phyloP scores from a whole-genome alignment of 208 protist genomes.

The Herpetomonas muscarum region DNA sequence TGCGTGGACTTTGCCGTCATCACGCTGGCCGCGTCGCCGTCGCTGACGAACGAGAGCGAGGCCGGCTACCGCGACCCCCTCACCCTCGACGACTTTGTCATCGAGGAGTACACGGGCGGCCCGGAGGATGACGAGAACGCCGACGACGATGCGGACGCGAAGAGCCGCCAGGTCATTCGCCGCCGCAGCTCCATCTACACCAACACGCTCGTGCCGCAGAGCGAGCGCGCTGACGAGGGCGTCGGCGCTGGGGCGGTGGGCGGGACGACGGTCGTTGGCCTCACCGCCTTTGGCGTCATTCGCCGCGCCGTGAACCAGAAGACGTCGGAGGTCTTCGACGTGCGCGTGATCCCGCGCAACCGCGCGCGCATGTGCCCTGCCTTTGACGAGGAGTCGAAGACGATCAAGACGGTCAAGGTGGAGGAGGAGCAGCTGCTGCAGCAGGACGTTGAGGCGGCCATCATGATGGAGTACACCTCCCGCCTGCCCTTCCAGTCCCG shows the following conservation, averaged over 20 bases:
- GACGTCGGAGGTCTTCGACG: conserved; percentile 77
- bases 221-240: conserved; percentile 8
- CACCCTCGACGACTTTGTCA: conserved; percentile 63
- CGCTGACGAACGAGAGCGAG: conserved; percentile 10
- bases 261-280: conserved; percentile 42
- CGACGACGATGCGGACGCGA: conserved; percentile 8
- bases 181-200: conserved; percentile 60
- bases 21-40: conserved; percentile 25
- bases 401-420: conserved; percentile 20
- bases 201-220: conserved; percentile 27
- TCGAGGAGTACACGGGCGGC: conserved; percentile 18
- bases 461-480: conserved; percentile 77
- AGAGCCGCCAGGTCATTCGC: conserved; percentile 3
- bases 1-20: conserved; percentile 55
- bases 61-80: conserved; percentile 28
- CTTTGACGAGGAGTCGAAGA: conserved; percentile 6
- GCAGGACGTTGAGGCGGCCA: conserved; percentile 67
- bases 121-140: conserved; percentile 1
- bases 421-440: conserved; percentile 46
- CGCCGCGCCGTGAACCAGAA: conserved; percentile 57
- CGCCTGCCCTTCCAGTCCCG: conserved; percentile 63
- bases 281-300: conserved; percentile 67
- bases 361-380: conserved; percentile 42
- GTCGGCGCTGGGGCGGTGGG: conserved; percentile 5
- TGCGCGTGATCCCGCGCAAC: conserved; percentile 67